A percentile compares a stretch with the other conserved stretches of the same genome.
These are phyloP conservation scores for Acorus calamus DNA, from an alignment of 106 monocot genomes.

Conservation along the genomic window DNA sequence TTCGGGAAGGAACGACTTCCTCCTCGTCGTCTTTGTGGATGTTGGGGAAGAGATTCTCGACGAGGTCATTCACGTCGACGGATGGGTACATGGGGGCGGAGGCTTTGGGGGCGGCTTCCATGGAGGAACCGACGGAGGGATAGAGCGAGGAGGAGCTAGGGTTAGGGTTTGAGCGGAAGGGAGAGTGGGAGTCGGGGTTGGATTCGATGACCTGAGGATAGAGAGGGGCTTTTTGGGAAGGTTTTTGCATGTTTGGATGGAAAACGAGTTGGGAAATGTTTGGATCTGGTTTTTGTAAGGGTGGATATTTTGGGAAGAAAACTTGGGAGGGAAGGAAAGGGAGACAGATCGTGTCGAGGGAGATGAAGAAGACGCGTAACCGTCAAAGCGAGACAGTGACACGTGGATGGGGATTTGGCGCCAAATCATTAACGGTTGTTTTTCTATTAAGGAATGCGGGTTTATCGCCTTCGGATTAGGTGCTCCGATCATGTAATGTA, in stretches of 20 bases:
- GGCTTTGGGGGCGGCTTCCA: conserved; percentile 3
- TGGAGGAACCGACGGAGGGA: conserved; percentile 2
- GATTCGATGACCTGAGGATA: conserved; percentile 16
- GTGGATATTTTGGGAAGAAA: background rate
- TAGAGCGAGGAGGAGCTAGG: conserved; percentile 5
- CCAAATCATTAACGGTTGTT: too few relatives aligned
- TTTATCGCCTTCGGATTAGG: too few relatives aligned
- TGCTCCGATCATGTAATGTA: too few relatives aligned
- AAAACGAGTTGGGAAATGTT: background rate
- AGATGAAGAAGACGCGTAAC: background rate
- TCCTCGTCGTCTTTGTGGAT: background rate
- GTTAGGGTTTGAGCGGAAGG: conserved; percentile 4
- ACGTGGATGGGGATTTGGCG: too few relatives aligned
- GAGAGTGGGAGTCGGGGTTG: conserved; percentile 19
- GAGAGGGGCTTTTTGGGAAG: background rate
- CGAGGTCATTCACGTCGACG: background rate
- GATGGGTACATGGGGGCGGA: conserved; percentile 24
- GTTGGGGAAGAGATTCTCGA: too few relatives aligned
- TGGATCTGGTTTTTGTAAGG: background rate
- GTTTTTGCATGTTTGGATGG: background rate
- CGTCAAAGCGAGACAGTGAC: too few relatives aligned
- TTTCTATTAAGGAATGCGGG: too few relatives aligned
- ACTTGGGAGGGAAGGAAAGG: conserved; percentile 2
- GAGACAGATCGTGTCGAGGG: background rate
- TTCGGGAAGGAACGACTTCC: background rate